Evolutionary conservation across 805 yeast species (phyloP).

Genomic region (Zygotorulaspora florentina): DNA sequence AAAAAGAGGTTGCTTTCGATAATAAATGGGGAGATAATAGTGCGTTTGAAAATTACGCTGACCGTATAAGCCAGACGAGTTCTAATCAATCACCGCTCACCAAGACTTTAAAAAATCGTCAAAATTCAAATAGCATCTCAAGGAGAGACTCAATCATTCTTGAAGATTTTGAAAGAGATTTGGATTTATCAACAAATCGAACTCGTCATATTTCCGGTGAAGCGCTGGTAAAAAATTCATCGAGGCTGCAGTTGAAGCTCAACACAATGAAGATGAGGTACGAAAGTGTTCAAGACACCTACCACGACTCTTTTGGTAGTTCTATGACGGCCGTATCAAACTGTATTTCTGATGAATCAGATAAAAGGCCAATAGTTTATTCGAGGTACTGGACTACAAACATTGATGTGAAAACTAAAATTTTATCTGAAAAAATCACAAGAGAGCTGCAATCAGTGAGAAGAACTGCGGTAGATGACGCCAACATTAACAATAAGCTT

Average conservation of each 20-base stretch:
- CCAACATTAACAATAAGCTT: constrained; percentile 2
- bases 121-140: background rate
- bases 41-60: background rate
- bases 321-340: too few species aligned
- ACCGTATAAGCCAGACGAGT: constrained; percentile 10
- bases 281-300: constrained; percentile 1
- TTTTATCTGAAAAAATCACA: constrained; percentile 14
- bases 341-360: too few species aligned
- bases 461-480: constrained; percentile 7
- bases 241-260: constrained; percentile 10
- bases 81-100: constrained; percentile 21
- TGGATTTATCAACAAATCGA: background rate
- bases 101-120: constrained; percentile 1
- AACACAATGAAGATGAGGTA: constrained; percentile 9
- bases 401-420: constrained; percentile 16
- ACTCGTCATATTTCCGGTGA: background rate
- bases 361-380: background rate
- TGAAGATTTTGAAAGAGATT: constrained; percentile 6
- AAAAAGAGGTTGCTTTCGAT: constrained; percentile 13
- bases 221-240: background rate
- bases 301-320: background rate
- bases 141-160: constrained; percentile 5
- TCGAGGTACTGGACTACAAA: constrained; percentile 11
- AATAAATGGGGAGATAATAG: constrained; percentile 13
- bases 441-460: constrained; percentile 15